phyloP scores from a whole-genome alignment of 179 eudicot genomes.

The Heliamphora pulchella region DNA sequence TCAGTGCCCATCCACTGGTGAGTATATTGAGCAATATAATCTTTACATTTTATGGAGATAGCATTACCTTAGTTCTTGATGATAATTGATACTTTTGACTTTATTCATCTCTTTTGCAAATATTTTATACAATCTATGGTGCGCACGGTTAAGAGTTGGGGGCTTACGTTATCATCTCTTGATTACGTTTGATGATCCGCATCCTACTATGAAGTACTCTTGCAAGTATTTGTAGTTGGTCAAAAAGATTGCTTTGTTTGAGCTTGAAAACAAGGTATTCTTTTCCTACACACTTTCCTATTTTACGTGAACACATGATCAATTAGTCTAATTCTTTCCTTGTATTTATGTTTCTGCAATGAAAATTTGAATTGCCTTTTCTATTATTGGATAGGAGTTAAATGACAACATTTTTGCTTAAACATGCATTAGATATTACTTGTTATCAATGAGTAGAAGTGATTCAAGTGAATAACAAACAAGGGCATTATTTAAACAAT shows the following conservation, averaged over 20 bases:
- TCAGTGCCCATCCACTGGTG: conserved; percentile 40
- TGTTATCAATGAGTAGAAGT: not conserved
- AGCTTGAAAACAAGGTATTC: conserved; percentile 66
- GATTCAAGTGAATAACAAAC: conserved; percentile 1
- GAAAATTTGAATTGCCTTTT: not conserved
- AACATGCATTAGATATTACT: not conserved
- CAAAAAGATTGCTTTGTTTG: conserved; percentile 63
- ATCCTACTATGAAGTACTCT: conserved; percentile 71
- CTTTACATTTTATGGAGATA: not conserved
- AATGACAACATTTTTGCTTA: not conserved
- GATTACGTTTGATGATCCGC: conserved; percentile 63
- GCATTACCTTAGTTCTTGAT: not conserved
- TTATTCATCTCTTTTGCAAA: conserved; percentile 26
- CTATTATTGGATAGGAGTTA: not conserved
- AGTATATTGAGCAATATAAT: not conserved
- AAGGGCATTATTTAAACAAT: not conserved
- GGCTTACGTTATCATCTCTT: conserved; percentile 71
- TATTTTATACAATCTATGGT: conserved; percentile 29
- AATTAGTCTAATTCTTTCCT: not conserved
- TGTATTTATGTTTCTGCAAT: not conserved
- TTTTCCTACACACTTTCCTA: not conserved
- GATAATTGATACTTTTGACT: not conserved
- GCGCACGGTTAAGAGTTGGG: conserved; percentile 73
- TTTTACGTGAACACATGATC: not conserved
- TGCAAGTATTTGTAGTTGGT: conserved; percentile 49